These are phyloP conservation scores for Schwanniomyces vanrijiae DNA, from an alignment of 805 yeast species.

Conservation along the genomic window DNA sequence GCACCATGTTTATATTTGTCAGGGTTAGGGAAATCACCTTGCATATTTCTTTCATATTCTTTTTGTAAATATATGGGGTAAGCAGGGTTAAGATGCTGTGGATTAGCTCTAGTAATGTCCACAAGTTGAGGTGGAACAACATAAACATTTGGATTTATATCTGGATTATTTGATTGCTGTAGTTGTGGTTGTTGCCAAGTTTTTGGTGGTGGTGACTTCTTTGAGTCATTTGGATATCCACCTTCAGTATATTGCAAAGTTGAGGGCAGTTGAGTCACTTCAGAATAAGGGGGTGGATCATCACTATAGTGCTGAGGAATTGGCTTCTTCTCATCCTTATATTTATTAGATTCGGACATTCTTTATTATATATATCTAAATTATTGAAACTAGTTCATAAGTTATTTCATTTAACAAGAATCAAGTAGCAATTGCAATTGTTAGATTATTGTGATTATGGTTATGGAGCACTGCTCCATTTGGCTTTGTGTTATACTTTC, in stretches of 20 bases:
- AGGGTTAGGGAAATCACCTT: constrained; percentile 33
- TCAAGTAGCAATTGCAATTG: neutral
- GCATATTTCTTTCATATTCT: constrained; percentile 29
- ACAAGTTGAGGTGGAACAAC: constrained; percentile 32
- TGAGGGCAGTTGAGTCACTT: constrained; percentile 1
- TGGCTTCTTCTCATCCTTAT: neutral
- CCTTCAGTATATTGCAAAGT: constrained; percentile 3
- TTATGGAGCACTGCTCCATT: neutral
- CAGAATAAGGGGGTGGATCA: constrained; percentile 13
- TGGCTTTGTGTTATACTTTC: neutral
- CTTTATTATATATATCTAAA: neutral
- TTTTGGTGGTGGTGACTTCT: constrained; percentile 2
- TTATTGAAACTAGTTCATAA: too few species aligned
- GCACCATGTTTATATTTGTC: constrained; percentile 31
- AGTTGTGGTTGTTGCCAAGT: constrained; percentile 1
- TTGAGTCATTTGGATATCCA: neutral
- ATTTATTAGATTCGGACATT: neutral
- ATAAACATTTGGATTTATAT: constrained; percentile 25
- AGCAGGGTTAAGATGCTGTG: constrained; percentile 36
- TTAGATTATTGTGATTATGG: neutral
- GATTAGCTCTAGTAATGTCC: constrained; percentile 38
- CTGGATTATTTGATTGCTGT: constrained; percentile 14
- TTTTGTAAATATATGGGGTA: constrained; percentile 31
- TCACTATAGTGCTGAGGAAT: neutral
- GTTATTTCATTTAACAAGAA: neutral